Percentiles rank a stretch among this genome's conserved stretches.
phyloP scores from a whole-genome alignment of 805 yeast genomes.

The Priceomyces carsonii region DNA sequence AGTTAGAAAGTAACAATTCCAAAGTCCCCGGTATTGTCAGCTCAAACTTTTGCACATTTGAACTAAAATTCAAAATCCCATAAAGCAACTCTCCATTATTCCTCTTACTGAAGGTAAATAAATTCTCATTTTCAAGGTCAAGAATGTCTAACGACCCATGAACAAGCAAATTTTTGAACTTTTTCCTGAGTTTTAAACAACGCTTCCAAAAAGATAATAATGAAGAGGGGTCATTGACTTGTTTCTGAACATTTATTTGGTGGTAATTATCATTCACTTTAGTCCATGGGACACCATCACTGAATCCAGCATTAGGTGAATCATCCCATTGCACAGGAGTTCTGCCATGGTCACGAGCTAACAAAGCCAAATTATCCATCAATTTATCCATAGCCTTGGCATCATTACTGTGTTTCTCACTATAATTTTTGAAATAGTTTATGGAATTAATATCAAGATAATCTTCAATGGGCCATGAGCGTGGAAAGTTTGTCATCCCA shows the following conservation, averaged over 20 bases:
- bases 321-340: slow-evolving; percentile 59
- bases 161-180: slow-evolving; percentile 41
- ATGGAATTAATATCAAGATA: slow-evolving; percentile 52
- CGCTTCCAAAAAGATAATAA: slow-evolving; percentile 47
- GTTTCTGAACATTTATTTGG: slow-evolving; percentile 50
- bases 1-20: slow-evolving; percentile 34
- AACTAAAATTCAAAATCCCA: slow-evolving; percentile 46
- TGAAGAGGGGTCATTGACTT: slow-evolving; percentile 46
- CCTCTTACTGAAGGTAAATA: slow-evolving; percentile 47
- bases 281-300: slow-evolving; percentile 54
- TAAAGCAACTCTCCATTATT: slow-evolving; percentile 29
- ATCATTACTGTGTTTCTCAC: slow-evolving; percentile 23
- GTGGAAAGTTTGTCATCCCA: slow-evolving; percentile 52
- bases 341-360: slow-evolving; percentile 55
- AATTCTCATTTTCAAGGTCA: slow-evolving; percentile 43
- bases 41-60: slow-evolving; percentile 29
- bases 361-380: slow-evolving; percentile 33
- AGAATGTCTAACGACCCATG: slow-evolving; percentile 48
- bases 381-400: slow-evolving; percentile 26
- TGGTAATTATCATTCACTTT: slow-evolving; percentile 49
- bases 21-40: slow-evolving; percentile 26
- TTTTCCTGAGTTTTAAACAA: slow-evolving; percentile 45
- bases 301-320: slow-evolving; percentile 47
- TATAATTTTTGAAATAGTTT: slow-evolving; percentile 39
- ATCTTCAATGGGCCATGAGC: slow-evolving; percentile 48